These are phyloP conservation scores for Colletotrichum falcatum DNA, from an alignment of 2,329 filamentous ascomycete species.

Conservation along the genomic window DNA sequence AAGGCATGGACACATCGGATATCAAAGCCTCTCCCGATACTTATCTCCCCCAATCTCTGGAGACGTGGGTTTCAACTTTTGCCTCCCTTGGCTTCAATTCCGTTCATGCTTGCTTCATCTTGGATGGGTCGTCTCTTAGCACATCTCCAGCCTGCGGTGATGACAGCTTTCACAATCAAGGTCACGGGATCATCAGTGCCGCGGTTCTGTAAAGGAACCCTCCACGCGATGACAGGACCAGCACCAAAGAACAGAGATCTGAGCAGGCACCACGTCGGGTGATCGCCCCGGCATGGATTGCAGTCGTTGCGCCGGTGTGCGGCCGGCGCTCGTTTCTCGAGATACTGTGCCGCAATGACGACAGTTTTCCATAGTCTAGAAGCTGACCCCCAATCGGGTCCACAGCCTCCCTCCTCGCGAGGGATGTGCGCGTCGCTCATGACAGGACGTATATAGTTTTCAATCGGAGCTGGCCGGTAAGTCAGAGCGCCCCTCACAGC, in stretches of 20 bases:
- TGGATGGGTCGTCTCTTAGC: not conserved
- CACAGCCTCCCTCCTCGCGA: conserved; percentile 22
- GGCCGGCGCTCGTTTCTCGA: conserved; percentile 18
- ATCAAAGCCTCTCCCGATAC: not conserved
- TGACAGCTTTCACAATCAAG: conserved; percentile 42
- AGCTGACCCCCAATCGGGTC: conserved; percentile 24
- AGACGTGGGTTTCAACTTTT: no score
- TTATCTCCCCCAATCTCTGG: not conserved
- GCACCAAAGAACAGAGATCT: conserved; percentile 51
- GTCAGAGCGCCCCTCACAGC: not conserved
- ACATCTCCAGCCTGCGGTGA: conserved; percentile 42
- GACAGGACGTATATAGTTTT: conserved; percentile 51
- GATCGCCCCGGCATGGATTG: not conserved
- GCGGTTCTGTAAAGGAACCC: conserved; percentile 33
- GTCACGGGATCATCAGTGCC: conserved; percentile 37
- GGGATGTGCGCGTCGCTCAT: conserved; percentile 40
- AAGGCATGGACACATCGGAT: not conserved
- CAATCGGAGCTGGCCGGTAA: conserved; percentile 52
- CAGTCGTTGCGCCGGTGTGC: conserved; percentile 20
- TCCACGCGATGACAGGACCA: conserved; percentile 42
- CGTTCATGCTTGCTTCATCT: not conserved
- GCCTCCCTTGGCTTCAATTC: not conserved
- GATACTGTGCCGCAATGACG: conserved; percentile 44
- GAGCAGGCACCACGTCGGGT: conserved; percentile 45
- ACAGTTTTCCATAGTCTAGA: conserved; percentile 39